Base-by-base conservation (phyloP, 495 filamentous ascomycete genomes). In the Penicillium robsamsonii region DNA sequence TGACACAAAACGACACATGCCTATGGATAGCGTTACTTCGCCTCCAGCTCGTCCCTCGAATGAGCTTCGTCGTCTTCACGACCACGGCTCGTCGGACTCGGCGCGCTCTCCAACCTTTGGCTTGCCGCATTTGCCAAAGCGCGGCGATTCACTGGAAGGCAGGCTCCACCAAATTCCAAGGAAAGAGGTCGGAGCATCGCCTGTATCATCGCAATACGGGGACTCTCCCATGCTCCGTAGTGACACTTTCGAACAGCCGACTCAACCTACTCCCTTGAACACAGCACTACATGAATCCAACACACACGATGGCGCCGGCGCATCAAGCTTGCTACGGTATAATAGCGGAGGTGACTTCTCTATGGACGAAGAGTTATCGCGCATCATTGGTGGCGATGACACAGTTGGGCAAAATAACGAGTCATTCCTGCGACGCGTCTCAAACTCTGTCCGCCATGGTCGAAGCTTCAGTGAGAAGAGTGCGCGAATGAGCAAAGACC, bases 401-500 rank as follows among this genome's bases (percentile, higher is more conserved):
- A 79, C 80, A 18, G 38, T 59, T 20, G 58, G 60, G 6, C 77
- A 75, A 53, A 71, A 70, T 9, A 69, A 66, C 59, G 76, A 81
- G 12, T 91, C 89, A 2, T 87, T 96, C 53, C 72, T 97, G 50
- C 89, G 92, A 37, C 86, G 90, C 29, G 87, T 96, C 30, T 97
- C 95, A 3, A 95, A 92, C 64, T 90, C 90, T 24, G 90, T 96
- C 35, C 90, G 91, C 46, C 94, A 99, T 69, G 89, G 89, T n/a
- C 84, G 95, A 43, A 96, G 87, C 69, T 90, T 86, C 68, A 97
- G 93, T 68, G 88, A 88, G 63, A 79, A 81, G 56, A 83, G 82
- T 17, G 72, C 76, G 8, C 71, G 78, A 12, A 60, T 75, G 9
- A 69, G 74, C 15, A 76, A 70, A 47, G 78, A 80, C 46, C 60